A percentile compares a stretch with the other conserved stretches of the same genome.
These are phyloP conservation scores for Alliaria petiolata DNA, from an alignment of 345 rosid species.

Conservation along the genomic window DNA sequence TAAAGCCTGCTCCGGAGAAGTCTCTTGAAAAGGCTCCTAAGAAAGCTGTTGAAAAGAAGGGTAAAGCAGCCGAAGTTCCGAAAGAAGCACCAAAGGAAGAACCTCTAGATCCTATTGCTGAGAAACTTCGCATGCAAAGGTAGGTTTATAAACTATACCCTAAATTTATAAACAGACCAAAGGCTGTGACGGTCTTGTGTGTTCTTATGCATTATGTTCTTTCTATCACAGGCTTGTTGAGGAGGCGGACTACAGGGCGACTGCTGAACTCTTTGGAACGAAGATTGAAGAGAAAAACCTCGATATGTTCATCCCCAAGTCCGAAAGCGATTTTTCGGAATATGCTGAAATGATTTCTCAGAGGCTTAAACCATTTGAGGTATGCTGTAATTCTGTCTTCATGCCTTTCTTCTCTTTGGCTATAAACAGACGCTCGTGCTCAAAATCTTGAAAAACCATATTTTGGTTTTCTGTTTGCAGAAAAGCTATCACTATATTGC, in stretches of 20 bases:
- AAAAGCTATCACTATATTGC: slow-evolving; percentile 81
- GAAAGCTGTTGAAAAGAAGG: slow-evolving; percentile 56
- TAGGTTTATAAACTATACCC: slow-evolving; percentile 15
- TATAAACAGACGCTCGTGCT: not conserved
- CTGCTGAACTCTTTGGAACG: slow-evolving; percentile 64
- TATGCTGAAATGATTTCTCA: slow-evolving; percentile 86
- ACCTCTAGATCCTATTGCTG: slow-evolving; percentile 61
- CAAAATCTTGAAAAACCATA: not conserved
- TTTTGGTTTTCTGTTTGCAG: slow-evolving; percentile 45
- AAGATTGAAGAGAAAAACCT: slow-evolving; percentile 56
- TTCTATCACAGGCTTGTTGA: slow-evolving; percentile 67
- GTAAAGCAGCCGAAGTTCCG: slow-evolving; percentile 37
- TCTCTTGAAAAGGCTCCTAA: slow-evolving; percentile 22
- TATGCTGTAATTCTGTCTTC: slow-evolving; percentile 12
- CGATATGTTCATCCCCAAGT: slow-evolving; percentile 82
- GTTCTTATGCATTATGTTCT: slow-evolving; percentile 1
- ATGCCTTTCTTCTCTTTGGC: not conserved
- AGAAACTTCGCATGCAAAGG: slow-evolving; percentile 84
- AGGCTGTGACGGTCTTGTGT: no score
- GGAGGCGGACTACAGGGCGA: slow-evolving; percentile 81
- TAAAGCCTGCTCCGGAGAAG: slow-evolving; percentile 43
- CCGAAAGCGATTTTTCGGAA: slow-evolving; percentile 85
- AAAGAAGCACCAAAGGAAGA: slow-evolving; percentile 33
- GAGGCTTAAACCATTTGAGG: slow-evolving; percentile 75
- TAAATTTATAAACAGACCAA: no score